phyloP scores from a whole-genome alignment of 106 monocot genomes.

The Gastrodia elata region DNA sequence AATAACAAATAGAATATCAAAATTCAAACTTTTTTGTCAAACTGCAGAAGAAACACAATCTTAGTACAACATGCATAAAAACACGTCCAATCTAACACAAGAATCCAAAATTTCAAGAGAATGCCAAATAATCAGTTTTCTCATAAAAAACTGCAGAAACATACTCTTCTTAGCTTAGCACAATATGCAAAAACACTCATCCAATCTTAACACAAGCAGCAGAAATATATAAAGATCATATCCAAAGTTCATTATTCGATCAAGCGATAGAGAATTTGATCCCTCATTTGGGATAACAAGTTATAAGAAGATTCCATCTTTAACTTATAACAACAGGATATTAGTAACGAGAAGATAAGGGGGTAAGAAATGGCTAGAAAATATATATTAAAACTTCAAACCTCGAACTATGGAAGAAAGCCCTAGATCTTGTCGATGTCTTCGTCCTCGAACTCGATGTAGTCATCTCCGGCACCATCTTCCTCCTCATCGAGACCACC shows the following conservation, averaged over 20 bases:
- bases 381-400: neutral
- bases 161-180: neutral
- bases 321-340: neutral
- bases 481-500: conserved; percentile 24
- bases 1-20: too few species aligned
- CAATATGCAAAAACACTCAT: neutral
- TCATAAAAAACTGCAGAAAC: neutral
- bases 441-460: conserved; percentile 28
- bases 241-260: neutral
- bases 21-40: too few species aligned
- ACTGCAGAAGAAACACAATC: neutral
- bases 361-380: neutral
- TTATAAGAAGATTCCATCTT: neutral
- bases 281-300: conserved; percentile 1
- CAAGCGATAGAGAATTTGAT: neutral
- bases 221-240: neutral
- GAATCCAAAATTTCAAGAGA: neutral
- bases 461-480: conserved; percentile 20
- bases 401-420: neutral
- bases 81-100: neutral
- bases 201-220: neutral
- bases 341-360: neutral
- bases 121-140: neutral
- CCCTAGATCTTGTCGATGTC: conserved; percentile 27
- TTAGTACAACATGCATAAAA: neutral